Evolutionary conservation across 2,329 filamentous ascomycete genomes (phyloP).

Genomic region (Paraphoma sp.): DNA sequence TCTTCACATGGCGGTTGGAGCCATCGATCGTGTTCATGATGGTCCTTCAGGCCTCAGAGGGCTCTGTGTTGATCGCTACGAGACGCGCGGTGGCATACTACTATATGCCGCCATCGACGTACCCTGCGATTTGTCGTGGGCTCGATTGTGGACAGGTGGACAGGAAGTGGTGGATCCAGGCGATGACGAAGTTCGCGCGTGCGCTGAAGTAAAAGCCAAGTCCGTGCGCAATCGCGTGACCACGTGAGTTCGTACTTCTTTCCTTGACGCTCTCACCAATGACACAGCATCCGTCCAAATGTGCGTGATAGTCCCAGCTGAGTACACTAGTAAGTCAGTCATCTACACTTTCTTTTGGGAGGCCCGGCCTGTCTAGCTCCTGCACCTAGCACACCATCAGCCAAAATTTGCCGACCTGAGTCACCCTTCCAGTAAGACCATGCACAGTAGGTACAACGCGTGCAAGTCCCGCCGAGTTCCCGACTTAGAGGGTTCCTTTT

Average conservation of each 20-base stretch:
- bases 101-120: neutral
- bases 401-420: neutral
- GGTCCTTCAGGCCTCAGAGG: neutral
- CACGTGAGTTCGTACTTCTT: neutral
- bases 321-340: too few species aligned
- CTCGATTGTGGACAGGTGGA: neutral
- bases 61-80: neutral
- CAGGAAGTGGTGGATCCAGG: neutral
- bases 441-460: neutral
- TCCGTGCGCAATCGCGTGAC: constrained; percentile 3
- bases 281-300: too few species aligned
- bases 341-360: neutral
- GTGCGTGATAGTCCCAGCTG: too few species aligned
- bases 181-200: constrained; percentile 4
- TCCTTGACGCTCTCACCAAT: too few species aligned
- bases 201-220: neutral
- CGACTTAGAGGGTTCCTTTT: neutral
- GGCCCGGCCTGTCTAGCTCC: neutral
- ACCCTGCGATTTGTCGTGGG: neutral
- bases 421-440: neutral
- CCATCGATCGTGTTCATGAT: constrained; percentile 73
- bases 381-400: constrained; percentile 1
- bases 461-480: neutral
- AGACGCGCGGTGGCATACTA: neutral
- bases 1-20: constrained; percentile 53